Evolutionary conservation across 768 basidiomycete species (phyloP).

Genomic region (Auricularia auricula-judae): DNA sequence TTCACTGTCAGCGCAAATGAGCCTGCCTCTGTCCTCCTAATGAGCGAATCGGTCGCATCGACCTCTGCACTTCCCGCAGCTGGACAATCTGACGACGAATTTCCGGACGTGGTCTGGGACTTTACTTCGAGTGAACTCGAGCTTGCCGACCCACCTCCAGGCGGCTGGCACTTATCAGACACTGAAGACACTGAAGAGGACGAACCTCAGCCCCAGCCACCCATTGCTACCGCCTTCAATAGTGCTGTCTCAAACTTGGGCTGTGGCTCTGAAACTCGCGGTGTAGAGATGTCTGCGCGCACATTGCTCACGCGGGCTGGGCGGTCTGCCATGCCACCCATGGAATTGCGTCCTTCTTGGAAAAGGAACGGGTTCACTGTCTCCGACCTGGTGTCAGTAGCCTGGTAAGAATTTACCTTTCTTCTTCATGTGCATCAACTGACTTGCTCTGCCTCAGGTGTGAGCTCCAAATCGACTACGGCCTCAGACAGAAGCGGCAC

Average conservation of each 20-base stretch:
- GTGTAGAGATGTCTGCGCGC: background rate
- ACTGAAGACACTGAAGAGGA: background rate
- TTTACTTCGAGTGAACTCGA: background rate
- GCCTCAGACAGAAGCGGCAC: slow-evolving; percentile 46
- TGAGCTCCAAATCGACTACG: slow-evolving; percentile 70
- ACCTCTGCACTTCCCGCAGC: too few species aligned
- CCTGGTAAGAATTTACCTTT: background rate
- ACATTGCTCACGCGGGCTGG: too few species aligned
- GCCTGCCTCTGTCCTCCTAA: too few species aligned
- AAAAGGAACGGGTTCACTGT: background rate
- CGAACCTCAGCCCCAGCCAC: background rate
- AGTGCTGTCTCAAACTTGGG: too few species aligned
- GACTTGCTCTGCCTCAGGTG: slow-evolving; percentile 37
- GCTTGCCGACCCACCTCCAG: background rate
- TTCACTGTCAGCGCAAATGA: too few species aligned
- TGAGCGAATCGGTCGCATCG: too few species aligned
- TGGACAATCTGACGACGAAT: background rate
- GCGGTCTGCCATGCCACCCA: background rate
- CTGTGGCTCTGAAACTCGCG: background rate
- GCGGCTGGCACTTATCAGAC: background rate
- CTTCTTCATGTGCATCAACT: background rate
- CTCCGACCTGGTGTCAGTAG: background rate
- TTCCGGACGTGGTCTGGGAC: background rate
- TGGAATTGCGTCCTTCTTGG: background rate
- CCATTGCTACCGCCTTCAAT: background rate